Evolutionary conservation across 345 rosid genomes (phyloP).

Genomic region (Citrus medica): DNA sequence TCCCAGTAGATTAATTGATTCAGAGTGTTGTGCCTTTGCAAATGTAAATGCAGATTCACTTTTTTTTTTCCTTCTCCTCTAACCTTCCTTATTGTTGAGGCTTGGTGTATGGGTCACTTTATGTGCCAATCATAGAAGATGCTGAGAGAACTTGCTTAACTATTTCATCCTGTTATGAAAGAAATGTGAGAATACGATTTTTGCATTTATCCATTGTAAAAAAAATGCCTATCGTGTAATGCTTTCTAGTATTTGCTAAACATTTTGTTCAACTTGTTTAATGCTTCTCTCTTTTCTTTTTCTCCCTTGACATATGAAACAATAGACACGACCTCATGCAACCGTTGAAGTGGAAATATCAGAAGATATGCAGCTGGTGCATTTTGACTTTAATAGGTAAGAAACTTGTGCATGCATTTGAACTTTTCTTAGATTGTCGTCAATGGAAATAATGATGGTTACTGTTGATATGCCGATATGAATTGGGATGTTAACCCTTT

Average conservation of each 20-base stretch:
- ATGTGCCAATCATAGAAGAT: not conserved
- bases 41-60: not conserved
- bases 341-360: constrained; percentile 99
- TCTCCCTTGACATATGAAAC: constrained; percentile 11
- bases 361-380: constrained; percentile 99
- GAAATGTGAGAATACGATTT: not conserved
- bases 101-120: not conserved
- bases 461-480: not conserved
- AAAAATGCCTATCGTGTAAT: not conserved
- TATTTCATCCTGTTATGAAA: not conserved
- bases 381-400: constrained; percentile 96
- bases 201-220: not conserved
- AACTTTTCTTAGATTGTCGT: not conserved
- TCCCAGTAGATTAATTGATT: not conserved
- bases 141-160: not conserved
- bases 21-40: not conserved
- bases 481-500: not conserved
- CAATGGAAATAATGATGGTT: not conserved
- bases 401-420: not conserved
- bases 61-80: not conserved
- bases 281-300: constrained; percentile 10
- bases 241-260: not conserved
- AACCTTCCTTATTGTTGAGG: not conserved
- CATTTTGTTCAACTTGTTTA: constrained; percentile 7
- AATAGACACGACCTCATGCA: constrained; percentile 95